Base-by-base conservation (phyloP, 1,139 yeast species). In the Debaryomyces subglobosus region DNA sequence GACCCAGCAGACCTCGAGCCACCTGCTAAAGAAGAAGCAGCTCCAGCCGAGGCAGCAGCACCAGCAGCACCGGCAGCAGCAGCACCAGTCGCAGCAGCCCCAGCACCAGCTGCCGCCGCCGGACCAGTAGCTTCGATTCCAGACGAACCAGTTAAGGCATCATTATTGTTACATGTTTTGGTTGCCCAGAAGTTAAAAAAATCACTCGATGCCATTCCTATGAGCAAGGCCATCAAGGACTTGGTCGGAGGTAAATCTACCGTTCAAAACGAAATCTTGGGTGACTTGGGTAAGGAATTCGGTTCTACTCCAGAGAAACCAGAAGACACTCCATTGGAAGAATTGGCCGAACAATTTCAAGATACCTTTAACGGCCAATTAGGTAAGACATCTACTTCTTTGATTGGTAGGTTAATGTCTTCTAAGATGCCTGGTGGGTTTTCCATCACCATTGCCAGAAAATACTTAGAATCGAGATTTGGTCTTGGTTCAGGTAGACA, bases 341-440 rank as follows among this genome's bases (percentile, higher is more conserved):
- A 94, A 71, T 83, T 94, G 67, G 97, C 98, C 44, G 98, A 90
- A 65, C 86, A 83, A 63, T 89, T 94, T 82, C 97, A 94, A 72
- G 97, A 89, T 58, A 75, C 92, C 20, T 94, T 90, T 77, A 67
- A 73, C 56, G 99, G 99, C 57, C 81, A 83, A 57, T 81, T 94
- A 59, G 99, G 99, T 68, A 94, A 94, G 72, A 96, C 94, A 63
- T 87, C 98, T 3, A 76, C 91, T 43, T 87, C 97, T 30, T 80
- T 94, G 60, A 79, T 94, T 57, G 89, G 96, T 53, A 86, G 97
- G 74, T 80, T 94, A 65, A 87, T 92, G 78, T 86, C 98, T 15
- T 87, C 97, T 34, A 94, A 94, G 78, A 94, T 94, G 98, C 98
- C 99, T 50, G 99, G 99, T 81, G 99, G 99, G 27, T 94, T 92